phyloP scores from a whole-genome alignment of 1,139 yeast genomes.

The Debaryomycetaceae sp. region DNA sequence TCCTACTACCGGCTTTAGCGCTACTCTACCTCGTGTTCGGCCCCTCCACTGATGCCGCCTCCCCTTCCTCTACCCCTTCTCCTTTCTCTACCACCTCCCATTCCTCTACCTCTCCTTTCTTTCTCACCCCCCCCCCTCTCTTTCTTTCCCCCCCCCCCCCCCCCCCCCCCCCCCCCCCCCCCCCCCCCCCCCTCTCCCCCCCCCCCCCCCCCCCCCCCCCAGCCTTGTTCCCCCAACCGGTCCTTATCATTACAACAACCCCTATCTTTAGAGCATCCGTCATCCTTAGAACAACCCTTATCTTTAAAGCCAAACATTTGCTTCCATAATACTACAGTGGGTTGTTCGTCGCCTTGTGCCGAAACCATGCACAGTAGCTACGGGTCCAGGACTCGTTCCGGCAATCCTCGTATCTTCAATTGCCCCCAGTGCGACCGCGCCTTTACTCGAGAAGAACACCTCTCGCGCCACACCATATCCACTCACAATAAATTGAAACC shows the following conservation, averaged over 20 bases:
- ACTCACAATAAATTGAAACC: conserved; percentile 40
- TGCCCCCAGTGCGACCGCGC: conserved; percentile 36
- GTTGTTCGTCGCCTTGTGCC: neutral
- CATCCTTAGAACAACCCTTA: too few relatives aligned
- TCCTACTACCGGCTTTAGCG: too few relatives aligned
- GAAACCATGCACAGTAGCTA: conserved; percentile 14
- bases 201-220: conserved; percentile 1
- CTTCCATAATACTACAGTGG: neutral
- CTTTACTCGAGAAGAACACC: conserved; percentile 38
- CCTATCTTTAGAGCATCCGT: too few relatives aligned
- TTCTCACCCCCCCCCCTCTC: neutral
- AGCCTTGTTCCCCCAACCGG: conserved; percentile 9
- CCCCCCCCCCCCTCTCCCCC: neutral
- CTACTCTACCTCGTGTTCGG: too few relatives aligned
- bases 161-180: neutral
- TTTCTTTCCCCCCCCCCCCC: too few relatives aligned
- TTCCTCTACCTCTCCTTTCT: neutral
- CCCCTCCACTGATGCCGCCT: too few relatives aligned
- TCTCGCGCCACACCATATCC: conserved; percentile 32
- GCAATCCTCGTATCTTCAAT: conserved; percentile 33
- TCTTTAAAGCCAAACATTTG: neutral
- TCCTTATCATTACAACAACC: conserved; percentile 9
- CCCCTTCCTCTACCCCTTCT: neutral
- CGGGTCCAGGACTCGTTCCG: conserved; percentile 36
- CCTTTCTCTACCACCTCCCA: neutral